Percentiles rank a stretch among this genome's conserved stretches.
These are phyloP conservation scores for Colletotrichum chrysophilum DNA, from an alignment of 2,329 filamentous ascomycete genomes.

Conservation along the genomic window DNA sequence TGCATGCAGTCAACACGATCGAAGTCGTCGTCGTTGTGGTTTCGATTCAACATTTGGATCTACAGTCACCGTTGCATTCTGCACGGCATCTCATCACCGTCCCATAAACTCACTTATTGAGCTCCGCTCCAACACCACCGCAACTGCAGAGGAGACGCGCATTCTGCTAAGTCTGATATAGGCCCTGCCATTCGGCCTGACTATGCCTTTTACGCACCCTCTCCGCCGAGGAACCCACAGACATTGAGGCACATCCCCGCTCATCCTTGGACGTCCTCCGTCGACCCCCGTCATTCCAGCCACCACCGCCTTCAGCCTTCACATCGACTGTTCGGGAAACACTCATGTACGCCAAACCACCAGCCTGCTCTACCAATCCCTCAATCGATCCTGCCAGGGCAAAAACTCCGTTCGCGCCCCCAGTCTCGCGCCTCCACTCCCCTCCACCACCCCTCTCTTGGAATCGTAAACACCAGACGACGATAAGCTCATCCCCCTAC, in stretches of 20 bases:
- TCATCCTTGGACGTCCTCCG: not conserved
- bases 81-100: not conserved
- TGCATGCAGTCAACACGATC: not conserved
- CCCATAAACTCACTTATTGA: conserved; percentile 5
- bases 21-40: not conserved
- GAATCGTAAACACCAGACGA: conserved; percentile 20
- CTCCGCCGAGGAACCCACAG: conserved; percentile 5
- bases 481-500: conserved; percentile 19
- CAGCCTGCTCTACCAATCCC: not conserved
- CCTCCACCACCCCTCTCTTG: conserved; percentile 10
- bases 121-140: not conserved
- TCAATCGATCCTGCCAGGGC: not conserved
- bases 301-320: not conserved
- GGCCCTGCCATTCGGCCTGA: not conserved
- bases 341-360: not conserved
- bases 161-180: not conserved
- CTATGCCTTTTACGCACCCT: not conserved
- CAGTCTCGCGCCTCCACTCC: not conserved
- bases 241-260: not conserved
- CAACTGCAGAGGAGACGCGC: not conserved
- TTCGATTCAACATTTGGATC: not conserved
- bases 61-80: not conserved
- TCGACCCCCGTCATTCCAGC: conserved; percentile 2
- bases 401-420: conserved; percentile 11
- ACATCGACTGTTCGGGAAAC: not conserved